phyloP scores from a whole-genome alignment of 352 stramenopile species.

The Pelagophyceae sp. region DNA sequence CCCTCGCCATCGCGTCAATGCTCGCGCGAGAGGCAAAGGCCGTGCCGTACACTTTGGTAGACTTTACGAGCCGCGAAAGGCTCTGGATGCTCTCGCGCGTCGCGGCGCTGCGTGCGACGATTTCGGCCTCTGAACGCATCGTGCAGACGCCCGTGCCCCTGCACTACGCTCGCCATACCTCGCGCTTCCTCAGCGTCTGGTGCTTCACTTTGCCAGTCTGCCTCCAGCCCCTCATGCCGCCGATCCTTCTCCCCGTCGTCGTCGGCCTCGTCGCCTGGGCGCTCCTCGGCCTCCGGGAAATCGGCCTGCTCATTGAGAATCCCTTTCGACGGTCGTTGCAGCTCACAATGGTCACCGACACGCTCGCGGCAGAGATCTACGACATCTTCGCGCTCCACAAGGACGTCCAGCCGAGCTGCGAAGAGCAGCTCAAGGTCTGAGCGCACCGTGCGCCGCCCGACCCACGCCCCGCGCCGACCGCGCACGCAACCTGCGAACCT shows the following conservation, averaged over 20 bases:
- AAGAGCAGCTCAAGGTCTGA: too few species aligned
- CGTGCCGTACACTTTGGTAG: not conserved
- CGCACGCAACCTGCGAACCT: too few species aligned
- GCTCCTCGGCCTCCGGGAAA: constrained; percentile 53
- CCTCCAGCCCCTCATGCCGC: constrained; percentile 32
- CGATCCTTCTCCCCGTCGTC: constrained; percentile 32
- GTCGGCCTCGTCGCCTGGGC: constrained; percentile 41
- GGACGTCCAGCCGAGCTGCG: not conserved
- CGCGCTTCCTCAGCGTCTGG: constrained; percentile 48
- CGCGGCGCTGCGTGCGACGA: constrained; percentile 29
- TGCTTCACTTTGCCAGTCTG: constrained; percentile 41
- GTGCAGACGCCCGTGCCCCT: constrained; percentile 51
- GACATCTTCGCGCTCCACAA: not conserved
- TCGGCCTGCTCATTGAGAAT: constrained; percentile 55
- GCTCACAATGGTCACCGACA: constrained; percentile 3
- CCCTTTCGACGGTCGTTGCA: constrained; percentile 29
- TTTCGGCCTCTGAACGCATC: constrained; percentile 42
- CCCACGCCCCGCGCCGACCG: too few species aligned
- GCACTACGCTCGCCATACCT: constrained; percentile 47
- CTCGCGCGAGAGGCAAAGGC: constrained; percentile 5
- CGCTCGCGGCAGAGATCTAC: not conserved
- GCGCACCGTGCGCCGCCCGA: too few species aligned
- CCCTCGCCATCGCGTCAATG: not conserved
- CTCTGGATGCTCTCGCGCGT: constrained; percentile 32
- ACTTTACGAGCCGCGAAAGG: constrained; percentile 34